Evolutionary conservation across 2,329 filamentous ascomycete genomes (phyloP), one percentile per base, ranked within the genome.

Genomic region (Mycosphaerelloides madeirae): DNA sequence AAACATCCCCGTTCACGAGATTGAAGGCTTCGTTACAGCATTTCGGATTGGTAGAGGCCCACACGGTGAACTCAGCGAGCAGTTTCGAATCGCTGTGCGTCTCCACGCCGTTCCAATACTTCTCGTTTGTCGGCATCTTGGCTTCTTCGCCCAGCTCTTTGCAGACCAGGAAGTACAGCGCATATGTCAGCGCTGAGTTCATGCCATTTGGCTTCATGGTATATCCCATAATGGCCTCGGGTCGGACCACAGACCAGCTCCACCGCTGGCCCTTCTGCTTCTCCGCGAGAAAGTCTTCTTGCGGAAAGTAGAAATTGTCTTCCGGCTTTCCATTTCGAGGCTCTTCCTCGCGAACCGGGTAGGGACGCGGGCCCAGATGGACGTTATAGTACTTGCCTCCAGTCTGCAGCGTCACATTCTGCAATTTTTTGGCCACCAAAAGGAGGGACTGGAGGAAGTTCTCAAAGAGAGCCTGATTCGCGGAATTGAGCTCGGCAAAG

Each of bases 271-370:
- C 61, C 13, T 66, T 44, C 36, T 55, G 50, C 19, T 16, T 19
- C n/a, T 32, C 38, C 3, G 39, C 44, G 3, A 79, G 62, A 3
- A 64, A 59, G 48, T 78, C 74, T 62, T 79, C 75, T 58, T 79
- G 75, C 0, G 66, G 56, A 50, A 77, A 78, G 65, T 78, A 79
- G 58, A 79, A 79, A 58, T 78, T 78, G 0, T 69, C 68, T 48
- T 73, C 70, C 0, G 73, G 61, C 0, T 28, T 56, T 43, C 35
- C 74, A n/a, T 14, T 5, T 56, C 38, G 70, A 2, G 71, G 68
- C 48, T 75, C 71, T 7, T 63, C 64, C 55, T 79, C 75, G 44
- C 72, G 66, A 37, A 71, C 67, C 0, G 74, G 75, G 3, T 65
- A 55, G 3, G 63, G 60, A 0, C 65, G 58, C 0, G 72, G 72